A percentile compares a stretch with the other conserved stretches of the same genome.
Evolutionary conservation across 768 basidiomycete species (phyloP).

Genomic region (Cubamyces sp.): DNA sequence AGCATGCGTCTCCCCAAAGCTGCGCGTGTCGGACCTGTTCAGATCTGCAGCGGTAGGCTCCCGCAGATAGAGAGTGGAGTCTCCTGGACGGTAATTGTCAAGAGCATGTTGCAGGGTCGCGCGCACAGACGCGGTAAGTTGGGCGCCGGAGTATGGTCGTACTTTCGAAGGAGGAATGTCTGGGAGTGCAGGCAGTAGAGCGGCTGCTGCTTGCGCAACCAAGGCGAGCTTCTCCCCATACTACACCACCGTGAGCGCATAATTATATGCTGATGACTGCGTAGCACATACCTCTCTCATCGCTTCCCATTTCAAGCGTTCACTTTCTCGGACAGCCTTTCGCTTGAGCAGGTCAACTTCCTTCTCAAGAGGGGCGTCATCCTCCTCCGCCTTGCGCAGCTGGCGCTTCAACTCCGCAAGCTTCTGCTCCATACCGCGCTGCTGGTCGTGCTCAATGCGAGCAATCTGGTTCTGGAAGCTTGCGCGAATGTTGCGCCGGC

Average conservation of each 20-base stretch:
- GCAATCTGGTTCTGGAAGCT: slow-evolving; percentile 62
- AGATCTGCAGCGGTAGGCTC: slow-evolving; percentile 56
- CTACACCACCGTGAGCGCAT: slow-evolving; percentile 41
- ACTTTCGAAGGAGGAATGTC: slow-evolving; percentile 61
- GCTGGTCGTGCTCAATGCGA: slow-evolving; percentile 67
- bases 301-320: slow-evolving; percentile 79
- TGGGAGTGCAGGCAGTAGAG: slow-evolving; percentile 66
- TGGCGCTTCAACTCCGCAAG: slow-evolving; percentile 72
- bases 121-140: slow-evolving; percentile 68
- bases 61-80: slow-evolving; percentile 52
- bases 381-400: slow-evolving; percentile 63
- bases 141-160: slow-evolving; percentile 62
- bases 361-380: slow-evolving; percentile 68
- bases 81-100: slow-evolving; percentile 76
- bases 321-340: slow-evolving; percentile 76
- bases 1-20: slow-evolving; percentile 86
- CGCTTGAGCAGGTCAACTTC: slow-evolving; percentile 75
- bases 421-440: slow-evolving; percentile 66
- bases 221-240: slow-evolving; percentile 82
- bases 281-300: slow-evolving; percentile 64
- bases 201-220: slow-evolving; percentile 69
- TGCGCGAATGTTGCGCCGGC: slow-evolving; percentile 64
- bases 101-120: slow-evolving; percentile 78
- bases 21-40: slow-evolving; percentile 71
- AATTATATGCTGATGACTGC: slow-evolving; percentile 5